These are phyloP conservation scores for Plasmodium cynomolgi DNA, from an alignment of 169 alveolate species.

Conservation along the genomic window DNA sequence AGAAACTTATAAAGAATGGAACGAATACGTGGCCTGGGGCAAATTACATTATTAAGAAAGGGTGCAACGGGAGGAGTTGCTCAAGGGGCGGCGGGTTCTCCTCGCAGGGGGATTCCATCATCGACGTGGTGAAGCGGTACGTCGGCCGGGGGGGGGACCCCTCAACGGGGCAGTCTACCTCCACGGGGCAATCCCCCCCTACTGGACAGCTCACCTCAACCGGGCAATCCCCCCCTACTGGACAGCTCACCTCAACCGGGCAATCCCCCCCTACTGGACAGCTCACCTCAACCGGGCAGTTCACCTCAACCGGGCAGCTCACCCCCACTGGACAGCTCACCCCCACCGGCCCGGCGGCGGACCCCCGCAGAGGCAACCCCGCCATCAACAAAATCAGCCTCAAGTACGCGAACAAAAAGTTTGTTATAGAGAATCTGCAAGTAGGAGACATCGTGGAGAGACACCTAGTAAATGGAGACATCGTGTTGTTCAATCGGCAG, in stretches of 20 bases:
- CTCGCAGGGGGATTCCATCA: not conserved
- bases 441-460: constrained; percentile 98
- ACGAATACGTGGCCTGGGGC: constrained; percentile 98
- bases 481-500: constrained; percentile 98
- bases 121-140: constrained; percentile 32
- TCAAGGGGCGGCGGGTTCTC: not conserved
- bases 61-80: not conserved
- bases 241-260: not conserved
- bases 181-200: not conserved
- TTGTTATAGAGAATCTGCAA: constrained; percentile 83
- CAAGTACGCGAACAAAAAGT: constrained; percentile 89
- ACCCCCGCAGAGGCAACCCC: not conserved
- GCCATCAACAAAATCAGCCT: constrained; percentile 61
- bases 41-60: constrained; percentile 87
- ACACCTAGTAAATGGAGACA: constrained; percentile 97
- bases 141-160: not conserved
- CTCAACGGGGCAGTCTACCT: not conserved
- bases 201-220: not conserved
- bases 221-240: no score
- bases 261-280: not conserved
- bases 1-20: constrained; percentile 93
- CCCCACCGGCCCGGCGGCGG: not conserved
- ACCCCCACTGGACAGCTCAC: not conserved
- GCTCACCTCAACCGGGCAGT: not conserved
- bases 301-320: not conserved